These are phyloP conservation scores for Sonneratia alba DNA, from an alignment of 345 rosid species.

Conservation along the genomic window DNA sequence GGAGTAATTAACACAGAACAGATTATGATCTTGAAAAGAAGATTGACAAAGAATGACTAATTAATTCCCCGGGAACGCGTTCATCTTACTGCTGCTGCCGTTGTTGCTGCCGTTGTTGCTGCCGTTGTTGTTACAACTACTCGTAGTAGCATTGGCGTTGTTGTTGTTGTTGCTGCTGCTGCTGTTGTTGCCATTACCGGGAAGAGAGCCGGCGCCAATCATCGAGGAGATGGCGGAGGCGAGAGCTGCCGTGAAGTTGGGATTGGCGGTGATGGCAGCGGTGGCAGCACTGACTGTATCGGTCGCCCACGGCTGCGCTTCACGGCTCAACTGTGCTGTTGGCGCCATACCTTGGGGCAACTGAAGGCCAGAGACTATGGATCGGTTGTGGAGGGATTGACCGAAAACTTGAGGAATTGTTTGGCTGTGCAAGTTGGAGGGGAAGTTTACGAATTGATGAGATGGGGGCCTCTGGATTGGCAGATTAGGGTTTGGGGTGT, in stretches of 20 bases:
- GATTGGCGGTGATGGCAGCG: slow-evolving; percentile 82
- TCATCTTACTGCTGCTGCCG: slow-evolving; percentile 3
- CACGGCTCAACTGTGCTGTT: slow-evolving; percentile 29
- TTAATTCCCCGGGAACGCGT: slow-evolving; percentile 15
- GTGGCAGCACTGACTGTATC: slow-evolving; percentile 67
- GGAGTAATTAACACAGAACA: slow-evolving; percentile 7
- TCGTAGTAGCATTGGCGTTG: slow-evolving; percentile 8
- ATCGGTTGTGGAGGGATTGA: slow-evolving; percentile 64
- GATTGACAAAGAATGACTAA: background rate
- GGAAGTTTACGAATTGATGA: slow-evolving; percentile 23
- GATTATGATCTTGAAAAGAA: background rate
- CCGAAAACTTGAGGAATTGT: slow-evolving; percentile 54
- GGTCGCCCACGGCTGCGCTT: slow-evolving; percentile 22
- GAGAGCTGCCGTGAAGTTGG: slow-evolving; percentile 86
- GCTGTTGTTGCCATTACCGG: slow-evolving; percentile 19
- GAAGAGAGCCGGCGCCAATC: slow-evolving; percentile 36
- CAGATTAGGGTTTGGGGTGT: slow-evolving; percentile 40
- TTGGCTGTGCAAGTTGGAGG: slow-evolving; percentile 12
- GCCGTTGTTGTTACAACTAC: background rate
- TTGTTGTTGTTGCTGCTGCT: slow-evolving; percentile 15
- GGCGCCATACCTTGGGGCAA: slow-evolving; percentile 38
- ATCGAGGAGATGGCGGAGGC: slow-evolving; percentile 84
- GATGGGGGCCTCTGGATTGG: slow-evolving; percentile 31
- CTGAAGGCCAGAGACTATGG: slow-evolving; percentile 81
- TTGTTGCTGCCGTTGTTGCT: slow-evolving; percentile 1